Evolutionary conservation across 805 yeast species (phyloP).

Genomic region (Candida endomychidarum): DNA sequence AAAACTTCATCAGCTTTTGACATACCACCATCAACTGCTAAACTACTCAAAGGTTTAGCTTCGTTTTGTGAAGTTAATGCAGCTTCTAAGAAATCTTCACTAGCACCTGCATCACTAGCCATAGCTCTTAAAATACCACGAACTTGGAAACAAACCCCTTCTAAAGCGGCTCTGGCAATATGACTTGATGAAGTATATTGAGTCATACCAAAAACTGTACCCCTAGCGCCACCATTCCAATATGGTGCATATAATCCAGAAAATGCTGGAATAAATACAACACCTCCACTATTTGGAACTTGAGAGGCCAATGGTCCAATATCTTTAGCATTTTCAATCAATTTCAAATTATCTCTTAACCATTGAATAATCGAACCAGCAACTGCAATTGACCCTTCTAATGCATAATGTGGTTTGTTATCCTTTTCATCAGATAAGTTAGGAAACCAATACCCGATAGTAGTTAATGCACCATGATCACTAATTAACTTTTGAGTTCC

Average conservation of each 20-base stretch:
- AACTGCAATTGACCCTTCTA: constrained; percentile 95
- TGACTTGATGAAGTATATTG: constrained; percentile 91
- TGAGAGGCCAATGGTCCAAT: constrained; percentile 87
- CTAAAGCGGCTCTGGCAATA: constrained; percentile 91
- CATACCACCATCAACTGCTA: constrained; percentile 95
- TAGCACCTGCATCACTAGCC: constrained; percentile 78
- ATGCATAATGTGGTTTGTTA: constrained; percentile 73
- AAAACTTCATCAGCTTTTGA: constrained; percentile 85
- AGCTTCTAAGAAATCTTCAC: constrained; percentile 57
- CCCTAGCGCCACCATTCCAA: constrained; percentile 92
- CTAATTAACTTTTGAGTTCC: constrained; percentile 72
- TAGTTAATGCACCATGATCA: constrained; percentile 80
- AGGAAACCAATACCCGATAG: constrained; percentile 90
- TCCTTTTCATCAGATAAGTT: constrained; percentile 44
- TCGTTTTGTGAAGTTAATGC: constrained; percentile 45
- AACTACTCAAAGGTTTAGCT: constrained; percentile 45
- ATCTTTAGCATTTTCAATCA: constrained; percentile 79
- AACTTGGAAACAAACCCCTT: constrained; percentile 93
- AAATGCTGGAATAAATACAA: constrained; percentile 92
- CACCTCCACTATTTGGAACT: constrained; percentile 83
- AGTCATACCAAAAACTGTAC: constrained; percentile 89
- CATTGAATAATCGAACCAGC: constrained; percentile 94
- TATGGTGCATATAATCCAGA: constrained; percentile 94
- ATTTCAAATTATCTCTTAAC: constrained; percentile 85
- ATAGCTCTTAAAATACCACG: constrained; percentile 87